phyloP scores from a whole-genome alignment of 2,329 filamentous ascomycete species.

The Pseudogymnoascus sp. region DNA sequence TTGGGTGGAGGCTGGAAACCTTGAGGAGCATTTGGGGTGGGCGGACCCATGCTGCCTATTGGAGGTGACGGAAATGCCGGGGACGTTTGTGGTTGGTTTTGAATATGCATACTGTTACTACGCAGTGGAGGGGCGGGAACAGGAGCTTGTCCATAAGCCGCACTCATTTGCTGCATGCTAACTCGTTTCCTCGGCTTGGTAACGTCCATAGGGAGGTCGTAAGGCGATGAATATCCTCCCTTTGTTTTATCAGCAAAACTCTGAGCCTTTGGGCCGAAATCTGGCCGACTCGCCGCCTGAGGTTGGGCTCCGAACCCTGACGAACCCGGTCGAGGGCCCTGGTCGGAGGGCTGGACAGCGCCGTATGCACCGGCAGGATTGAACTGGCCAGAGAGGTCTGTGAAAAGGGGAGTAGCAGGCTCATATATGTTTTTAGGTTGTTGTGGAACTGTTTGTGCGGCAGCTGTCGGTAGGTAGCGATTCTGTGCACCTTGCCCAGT shows the following conservation, averaged over 20 bases:
- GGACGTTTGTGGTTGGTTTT: slow-evolving; percentile 16
- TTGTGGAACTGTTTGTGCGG: slow-evolving; percentile 8
- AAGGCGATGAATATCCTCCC: slow-evolving; percentile 86
- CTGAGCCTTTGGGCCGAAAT: slow-evolving; percentile 49
- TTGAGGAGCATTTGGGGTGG: slow-evolving; percentile 5
- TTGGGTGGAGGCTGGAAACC: not conserved
- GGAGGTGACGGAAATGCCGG: slow-evolving; percentile 17
- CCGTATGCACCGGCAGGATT: slow-evolving; percentile 17
- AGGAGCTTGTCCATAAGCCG: slow-evolving; percentile 19
- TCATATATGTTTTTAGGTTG: slow-evolving; percentile 20
- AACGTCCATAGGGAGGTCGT: slow-evolving; percentile 88
- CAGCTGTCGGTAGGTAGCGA: slow-evolving; percentile 23
- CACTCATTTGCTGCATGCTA: slow-evolving; percentile 39
- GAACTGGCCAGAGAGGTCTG: slow-evolving; percentile 24
- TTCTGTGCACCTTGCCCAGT: slow-evolving; percentile 16
- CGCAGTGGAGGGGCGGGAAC: slow-evolving; percentile 20
- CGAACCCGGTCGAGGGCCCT: not conserved
- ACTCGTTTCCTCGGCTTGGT: slow-evolving; percentile 59
- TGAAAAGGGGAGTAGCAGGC: slow-evolving; percentile 23
- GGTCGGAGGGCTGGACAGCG: slow-evolving; percentile 5
- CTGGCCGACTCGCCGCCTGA: slow-evolving; percentile 28
- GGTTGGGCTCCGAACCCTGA: slow-evolving; percentile 19
- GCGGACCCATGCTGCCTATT: slow-evolving; percentile 14
- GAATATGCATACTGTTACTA: slow-evolving; percentile 22
- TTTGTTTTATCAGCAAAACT: slow-evolving; percentile 90